Percentiles rank a stretch among this genome's conserved stretches.
These are phyloP conservation scores for Bretschneidera sinensis DNA, from an alignment of 345 rosid genomes.

Conservation along the genomic window DNA sequence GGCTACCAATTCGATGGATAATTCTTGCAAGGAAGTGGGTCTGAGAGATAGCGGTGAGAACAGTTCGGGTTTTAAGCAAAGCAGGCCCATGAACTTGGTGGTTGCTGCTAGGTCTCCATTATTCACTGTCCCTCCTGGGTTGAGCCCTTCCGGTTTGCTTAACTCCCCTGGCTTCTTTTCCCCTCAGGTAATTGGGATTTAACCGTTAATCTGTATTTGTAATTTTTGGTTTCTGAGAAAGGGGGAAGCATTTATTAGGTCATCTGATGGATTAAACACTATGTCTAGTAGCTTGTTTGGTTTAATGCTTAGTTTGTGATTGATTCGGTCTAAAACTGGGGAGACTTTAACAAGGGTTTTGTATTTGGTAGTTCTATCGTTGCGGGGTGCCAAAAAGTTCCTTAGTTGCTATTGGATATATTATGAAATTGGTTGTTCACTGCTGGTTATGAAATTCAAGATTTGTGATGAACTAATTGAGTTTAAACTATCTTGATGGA, in stretches of 20 bases:
- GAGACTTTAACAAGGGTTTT: no score
- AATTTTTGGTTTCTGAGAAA: not conserved
- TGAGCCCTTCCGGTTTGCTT: conserved; percentile 92
- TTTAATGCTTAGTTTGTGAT: no score
- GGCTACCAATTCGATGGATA: conserved; percentile 15
- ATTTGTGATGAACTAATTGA: not conserved
- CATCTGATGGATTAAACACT: not conserved
- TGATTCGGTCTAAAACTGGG: no score
- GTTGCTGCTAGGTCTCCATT: conserved; percentile 45
- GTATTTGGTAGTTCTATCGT: not conserved
- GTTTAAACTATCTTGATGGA: not conserved
- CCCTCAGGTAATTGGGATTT: conserved; percentile 49
- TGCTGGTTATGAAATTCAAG: not conserved
- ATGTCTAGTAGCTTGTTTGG: no score
- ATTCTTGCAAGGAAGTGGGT: conserved; percentile 23
- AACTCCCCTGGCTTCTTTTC: conserved; percentile 74
- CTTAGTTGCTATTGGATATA: not conserved
- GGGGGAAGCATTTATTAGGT: not conserved
- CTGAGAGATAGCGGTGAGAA: conserved; percentile 32
- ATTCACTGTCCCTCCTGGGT: conserved; percentile 78
- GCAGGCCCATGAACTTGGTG: conserved; percentile 41
- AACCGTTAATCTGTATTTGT: not conserved
- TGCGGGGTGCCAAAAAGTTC: not conserved
- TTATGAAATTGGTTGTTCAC: not conserved
- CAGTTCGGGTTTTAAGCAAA: conserved; percentile 46